phyloP scores from a whole-genome alignment of 2,329 filamentous ascomycete genomes.

The Fusarium hainanense region DNA sequence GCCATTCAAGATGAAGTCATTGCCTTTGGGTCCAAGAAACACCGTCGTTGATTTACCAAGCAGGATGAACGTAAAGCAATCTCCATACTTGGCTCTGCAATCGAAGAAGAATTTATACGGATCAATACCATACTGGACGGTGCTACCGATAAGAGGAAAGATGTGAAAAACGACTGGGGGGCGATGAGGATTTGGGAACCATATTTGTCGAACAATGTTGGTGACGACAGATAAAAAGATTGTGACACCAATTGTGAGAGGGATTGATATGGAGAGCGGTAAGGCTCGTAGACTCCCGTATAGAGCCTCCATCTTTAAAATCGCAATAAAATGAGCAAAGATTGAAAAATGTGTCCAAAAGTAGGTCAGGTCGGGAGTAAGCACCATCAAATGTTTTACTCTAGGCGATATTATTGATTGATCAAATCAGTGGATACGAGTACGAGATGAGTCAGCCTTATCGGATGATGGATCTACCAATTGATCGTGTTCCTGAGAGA shows the following conservation, averaged over 20 bases:
- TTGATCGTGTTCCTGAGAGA: slow-evolving; percentile 4
- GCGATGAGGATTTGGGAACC: slow-evolving; percentile 83
- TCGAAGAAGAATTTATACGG: slow-evolving; percentile 86
- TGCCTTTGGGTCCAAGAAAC: slow-evolving; percentile 81
- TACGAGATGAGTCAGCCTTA: slow-evolving; percentile 18
- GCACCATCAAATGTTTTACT: neutral
- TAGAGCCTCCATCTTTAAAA: slow-evolving; percentile 5
- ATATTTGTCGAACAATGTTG: slow-evolving; percentile 82
- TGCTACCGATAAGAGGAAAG: slow-evolving; percentile 87
- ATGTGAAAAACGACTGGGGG: slow-evolving; percentile 84
- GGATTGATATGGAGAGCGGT: slow-evolving; percentile 46
- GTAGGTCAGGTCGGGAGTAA: slow-evolving; percentile 1
- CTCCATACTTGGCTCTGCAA: slow-evolving; percentile 81
- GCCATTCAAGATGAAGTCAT: slow-evolving; percentile 91
- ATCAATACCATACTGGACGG: slow-evolving; percentile 92
- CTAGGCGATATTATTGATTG: neutral
- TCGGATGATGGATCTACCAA: neutral
- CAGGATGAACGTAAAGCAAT: slow-evolving; percentile 88
- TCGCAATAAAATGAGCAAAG: accelerated
- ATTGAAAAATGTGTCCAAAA: neutral
- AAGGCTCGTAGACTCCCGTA: slow-evolving; percentile 3
- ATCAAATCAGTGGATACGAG: neutral
- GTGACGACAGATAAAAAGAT: slow-evolving; percentile 70
- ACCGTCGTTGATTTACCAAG: slow-evolving; percentile 90
- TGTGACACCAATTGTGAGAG: slow-evolving; percentile 54